Percentiles rank a stretch among this genome's conserved stretches.
Conservation (phyloP, 2,329 filamentous ascomycete genomes). For the Alternaria gaisen region DNA sequence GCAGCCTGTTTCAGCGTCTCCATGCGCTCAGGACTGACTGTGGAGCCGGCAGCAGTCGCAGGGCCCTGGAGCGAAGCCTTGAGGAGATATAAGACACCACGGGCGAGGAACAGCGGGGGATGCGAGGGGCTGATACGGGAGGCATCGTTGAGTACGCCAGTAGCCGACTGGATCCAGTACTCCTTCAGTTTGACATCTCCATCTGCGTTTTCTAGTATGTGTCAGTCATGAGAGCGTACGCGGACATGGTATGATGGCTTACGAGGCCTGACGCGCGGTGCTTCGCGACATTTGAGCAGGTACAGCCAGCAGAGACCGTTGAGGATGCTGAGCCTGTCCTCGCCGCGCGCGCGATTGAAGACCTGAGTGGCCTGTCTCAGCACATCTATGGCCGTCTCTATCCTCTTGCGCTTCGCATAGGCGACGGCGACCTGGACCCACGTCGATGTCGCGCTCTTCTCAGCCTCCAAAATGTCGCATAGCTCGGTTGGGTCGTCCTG, state of each 20-base stretch:
- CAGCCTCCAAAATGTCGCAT: constrained; percentile 93
- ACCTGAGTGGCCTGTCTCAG: constrained; percentile 77
- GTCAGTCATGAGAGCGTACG: not conserved
- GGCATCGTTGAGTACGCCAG: constrained; percentile 92
- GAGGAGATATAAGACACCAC: constrained; percentile 87
- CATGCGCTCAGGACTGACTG: constrained; percentile 74
- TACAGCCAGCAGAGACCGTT: constrained; percentile 91
- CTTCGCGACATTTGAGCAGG: constrained; percentile 86
- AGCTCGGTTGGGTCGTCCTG: constrained; percentile 94
- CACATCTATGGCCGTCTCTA: constrained; percentile 80
- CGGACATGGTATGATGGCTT: constrained; percentile 7
- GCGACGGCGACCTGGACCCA: constrained; percentile 99
- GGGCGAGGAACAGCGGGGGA: constrained; percentile 87
- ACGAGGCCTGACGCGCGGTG: constrained; percentile 71
- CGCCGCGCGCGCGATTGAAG: constrained; percentile 72
- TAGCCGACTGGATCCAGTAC: constrained; percentile 89
- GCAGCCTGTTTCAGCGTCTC: constrained; percentile 85
- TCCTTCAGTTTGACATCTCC: constrained; percentile 90
- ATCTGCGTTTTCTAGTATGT: constrained; percentile 50
- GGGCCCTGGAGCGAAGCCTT: constrained; percentile 84
- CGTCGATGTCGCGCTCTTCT: constrained; percentile 87
- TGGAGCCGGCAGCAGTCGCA: constrained; percentile 70
- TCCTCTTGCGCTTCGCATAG: constrained; percentile 94
- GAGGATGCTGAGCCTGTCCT: constrained; percentile 86
- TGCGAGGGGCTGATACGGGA: constrained; percentile 92